These are phyloP conservation scores for Hyphopichia fennica DNA, from an alignment of 1,139 yeast genomes.

Conservation along the genomic window DNA sequence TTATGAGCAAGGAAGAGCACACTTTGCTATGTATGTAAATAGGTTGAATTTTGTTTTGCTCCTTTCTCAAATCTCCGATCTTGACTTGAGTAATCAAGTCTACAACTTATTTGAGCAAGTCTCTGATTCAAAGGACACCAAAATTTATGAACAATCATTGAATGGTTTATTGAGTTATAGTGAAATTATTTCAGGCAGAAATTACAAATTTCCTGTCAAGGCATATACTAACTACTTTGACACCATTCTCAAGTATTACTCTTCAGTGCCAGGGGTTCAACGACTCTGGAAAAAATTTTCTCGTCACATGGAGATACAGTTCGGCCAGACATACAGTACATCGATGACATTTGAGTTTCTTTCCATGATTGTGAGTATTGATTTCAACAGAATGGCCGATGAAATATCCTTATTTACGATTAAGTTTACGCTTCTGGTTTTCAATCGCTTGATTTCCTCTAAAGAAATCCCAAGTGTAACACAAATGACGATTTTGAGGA, in stretches of 20 bases:
- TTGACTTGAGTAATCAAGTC: constrained; percentile 34
- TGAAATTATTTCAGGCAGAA: constrained; percentile 17
- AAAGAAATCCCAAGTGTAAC: not conserved
- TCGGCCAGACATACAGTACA: not conserved
- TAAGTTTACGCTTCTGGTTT: not conserved
- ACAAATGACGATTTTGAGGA: not conserved
- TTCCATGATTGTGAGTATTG: constrained; percentile 1
- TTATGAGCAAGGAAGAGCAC: constrained; percentile 24
- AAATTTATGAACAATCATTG: constrained; percentile 24
- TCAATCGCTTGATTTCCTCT: not conserved
- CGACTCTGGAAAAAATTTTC: constrained; percentile 15
- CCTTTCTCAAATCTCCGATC: constrained; percentile 33
- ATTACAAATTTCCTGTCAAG: constrained; percentile 19
- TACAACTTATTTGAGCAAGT: constrained; percentile 26
- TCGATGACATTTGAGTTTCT: not conserved
- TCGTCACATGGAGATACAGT: not conserved
- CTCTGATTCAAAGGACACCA: constrained; percentile 22
- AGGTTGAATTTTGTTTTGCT: constrained; percentile 38
- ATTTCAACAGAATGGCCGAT: constrained; percentile 6
- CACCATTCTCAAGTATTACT: constrained; percentile 11
- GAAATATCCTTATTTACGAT: constrained; percentile 1
- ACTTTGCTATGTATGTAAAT: constrained; percentile 36
- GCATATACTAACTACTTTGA: constrained; percentile 17
- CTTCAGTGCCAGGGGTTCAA: constrained; percentile 15
- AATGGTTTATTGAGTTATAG: constrained; percentile 22